These are phyloP conservation scores for Exophiala viscosa DNA, from an alignment of 2,329 filamentous ascomycete genomes.

Conservation along the genomic window DNA sequence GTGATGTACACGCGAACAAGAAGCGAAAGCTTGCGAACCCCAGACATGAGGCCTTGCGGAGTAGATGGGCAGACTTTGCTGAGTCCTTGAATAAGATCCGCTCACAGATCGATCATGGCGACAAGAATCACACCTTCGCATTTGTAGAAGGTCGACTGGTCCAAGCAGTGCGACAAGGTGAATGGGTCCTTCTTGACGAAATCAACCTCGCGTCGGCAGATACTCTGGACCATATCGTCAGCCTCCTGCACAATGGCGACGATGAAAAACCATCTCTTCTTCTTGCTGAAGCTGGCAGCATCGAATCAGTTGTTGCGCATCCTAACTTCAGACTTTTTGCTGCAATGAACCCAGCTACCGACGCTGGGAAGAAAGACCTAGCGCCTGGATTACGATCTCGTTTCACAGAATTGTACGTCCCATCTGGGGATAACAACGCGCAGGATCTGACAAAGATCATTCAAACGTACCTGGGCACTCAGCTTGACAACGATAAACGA, in stretches of 20 bases:
- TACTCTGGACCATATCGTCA: slow-evolving; percentile 88
- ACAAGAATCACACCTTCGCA: slow-evolving; percentile 81
- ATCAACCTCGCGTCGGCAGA: slow-evolving; percentile 95
- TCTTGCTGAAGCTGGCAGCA: slow-evolving; percentile 87
- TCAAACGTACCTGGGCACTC: slow-evolving; percentile 75
- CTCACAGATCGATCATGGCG: slow-evolving; percentile 67
- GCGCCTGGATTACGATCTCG: slow-evolving; percentile 82
- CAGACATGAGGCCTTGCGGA: slow-evolving; percentile 54
- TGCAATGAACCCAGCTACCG: slow-evolving; percentile 98
- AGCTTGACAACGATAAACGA: slow-evolving; percentile 67
- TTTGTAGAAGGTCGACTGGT: slow-evolving; percentile 96
- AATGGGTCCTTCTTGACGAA: slow-evolving; percentile 96
- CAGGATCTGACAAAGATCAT: slow-evolving; percentile 87
- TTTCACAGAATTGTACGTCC: slow-evolving; percentile 94
- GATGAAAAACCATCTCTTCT: slow-evolving; percentile 75
- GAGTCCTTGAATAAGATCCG: slow-evolving; percentile 73
- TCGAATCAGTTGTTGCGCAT: slow-evolving; percentile 84
- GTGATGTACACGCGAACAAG: slow-evolving; percentile 56
- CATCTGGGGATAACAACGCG: slow-evolving; percentile 79
- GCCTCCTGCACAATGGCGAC: slow-evolving; percentile 72
- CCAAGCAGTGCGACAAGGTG: slow-evolving; percentile 89
- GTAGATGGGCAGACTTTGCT: slow-evolving; percentile 78
- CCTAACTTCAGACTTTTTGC: slow-evolving; percentile 94
- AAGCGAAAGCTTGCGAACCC: slow-evolving; percentile 61
- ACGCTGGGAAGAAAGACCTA: slow-evolving; percentile 92